Percentiles rank a stretch among this genome's conserved stretches.
phyloP scores from a whole-genome alignment of 768 basidiomycete species.

The Boletus reticuloceps region DNA sequence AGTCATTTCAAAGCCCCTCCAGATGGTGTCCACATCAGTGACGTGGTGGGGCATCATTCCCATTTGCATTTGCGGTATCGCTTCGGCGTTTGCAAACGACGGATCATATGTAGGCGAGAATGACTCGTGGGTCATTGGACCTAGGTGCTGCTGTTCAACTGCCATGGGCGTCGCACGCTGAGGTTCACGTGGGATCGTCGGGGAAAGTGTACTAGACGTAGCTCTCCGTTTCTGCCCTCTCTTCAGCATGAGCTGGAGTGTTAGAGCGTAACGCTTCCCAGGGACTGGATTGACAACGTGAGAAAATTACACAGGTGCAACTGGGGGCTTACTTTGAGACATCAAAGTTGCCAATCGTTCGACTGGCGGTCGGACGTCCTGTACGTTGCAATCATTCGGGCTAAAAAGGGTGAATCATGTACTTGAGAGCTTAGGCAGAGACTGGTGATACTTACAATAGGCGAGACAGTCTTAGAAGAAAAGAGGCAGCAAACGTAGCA shows the following conservation, averaged over 20 bases:
- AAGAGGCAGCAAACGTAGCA: conserved; percentile 90
- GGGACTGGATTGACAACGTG: conserved; percentile 58
- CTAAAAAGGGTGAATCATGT: conserved; percentile 35
- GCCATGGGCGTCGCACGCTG: conserved; percentile 48
- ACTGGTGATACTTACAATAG: conserved; percentile 65
- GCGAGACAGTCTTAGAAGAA: conserved; percentile 80
- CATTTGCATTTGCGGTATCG: conserved; percentile 32
- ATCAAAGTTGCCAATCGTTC: conserved; percentile 75
- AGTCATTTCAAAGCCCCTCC: conserved; percentile 71
- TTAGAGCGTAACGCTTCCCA: conserved; percentile 89
- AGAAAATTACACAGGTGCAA: conserved; percentile 1
- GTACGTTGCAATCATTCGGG: conserved; percentile 79
- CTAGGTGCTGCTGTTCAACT: conserved; percentile 41
- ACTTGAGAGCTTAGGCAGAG: neutral
- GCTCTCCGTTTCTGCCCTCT: conserved; percentile 61
- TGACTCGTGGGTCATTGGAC: conserved; percentile 42
- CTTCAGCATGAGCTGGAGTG: conserved; percentile 87
- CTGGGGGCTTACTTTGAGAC: conserved; percentile 61
- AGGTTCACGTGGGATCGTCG: conserved; percentile 53
- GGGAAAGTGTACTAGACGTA: conserved; percentile 58
- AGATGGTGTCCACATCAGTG: conserved; percentile 60
- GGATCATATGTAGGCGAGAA: conserved; percentile 60
- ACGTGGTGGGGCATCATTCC: conserved; percentile 24
- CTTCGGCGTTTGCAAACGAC: conserved; percentile 34
- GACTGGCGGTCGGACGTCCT: conserved; percentile 71